A percentile compares a stretch with the other conserved stretches of the same genome.
These are phyloP conservation scores for Glycyrrhiza uralensis DNA, from an alignment of 306 rosid genomes.

Conservation along the genomic window DNA sequence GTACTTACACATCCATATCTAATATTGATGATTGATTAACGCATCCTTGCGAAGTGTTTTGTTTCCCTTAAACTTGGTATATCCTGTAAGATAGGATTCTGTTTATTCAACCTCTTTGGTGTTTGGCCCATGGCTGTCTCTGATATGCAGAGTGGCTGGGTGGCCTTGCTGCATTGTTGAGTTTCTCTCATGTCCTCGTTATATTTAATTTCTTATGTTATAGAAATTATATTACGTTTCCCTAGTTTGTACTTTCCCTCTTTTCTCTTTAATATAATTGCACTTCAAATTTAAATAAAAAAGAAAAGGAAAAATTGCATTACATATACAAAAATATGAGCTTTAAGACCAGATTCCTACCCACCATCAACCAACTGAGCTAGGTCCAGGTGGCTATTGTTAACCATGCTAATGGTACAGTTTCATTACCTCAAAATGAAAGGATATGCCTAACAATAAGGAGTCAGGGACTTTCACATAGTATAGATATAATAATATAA, in stretches of 20 bases:
- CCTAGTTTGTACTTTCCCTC: neutral
- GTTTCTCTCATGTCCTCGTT: neutral
- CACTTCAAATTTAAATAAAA: neutral
- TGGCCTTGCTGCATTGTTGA: neutral
- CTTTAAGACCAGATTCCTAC: neutral
- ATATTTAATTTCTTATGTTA: neutral
- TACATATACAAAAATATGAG: neutral
- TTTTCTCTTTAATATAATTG: neutral
- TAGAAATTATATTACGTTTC: neutral
- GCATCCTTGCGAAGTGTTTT: no score
- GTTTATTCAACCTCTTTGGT: neutral
- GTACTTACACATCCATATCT: no score
- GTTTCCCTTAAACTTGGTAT: no score
- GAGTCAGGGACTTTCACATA: neutral
- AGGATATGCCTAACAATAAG: neutral
- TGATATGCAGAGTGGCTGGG: neutral
- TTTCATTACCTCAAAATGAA: neutral
- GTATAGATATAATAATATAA: neutral
- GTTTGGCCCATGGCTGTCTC: neutral
- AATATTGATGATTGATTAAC: no score
- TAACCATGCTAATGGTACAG: neutral
- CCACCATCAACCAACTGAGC: neutral
- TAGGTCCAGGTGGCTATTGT: neutral
- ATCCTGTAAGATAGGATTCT: no score
- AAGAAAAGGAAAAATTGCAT: neutral